phyloP scores from a whole-genome alignment of 1,139 yeast species.

The Zygoascus hellenicus region DNA sequence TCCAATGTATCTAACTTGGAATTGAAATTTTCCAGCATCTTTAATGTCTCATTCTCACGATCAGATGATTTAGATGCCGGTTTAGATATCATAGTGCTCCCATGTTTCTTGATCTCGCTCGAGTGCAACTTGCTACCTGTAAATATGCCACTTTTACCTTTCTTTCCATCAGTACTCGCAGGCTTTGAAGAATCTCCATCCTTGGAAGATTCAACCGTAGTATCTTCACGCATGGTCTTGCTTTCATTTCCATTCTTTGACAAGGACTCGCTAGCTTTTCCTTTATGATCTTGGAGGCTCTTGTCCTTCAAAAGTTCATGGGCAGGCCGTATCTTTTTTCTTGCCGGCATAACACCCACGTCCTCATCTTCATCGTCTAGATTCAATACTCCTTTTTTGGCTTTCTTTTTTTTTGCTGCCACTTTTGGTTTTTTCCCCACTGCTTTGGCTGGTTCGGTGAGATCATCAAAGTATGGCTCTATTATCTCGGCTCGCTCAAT shows the following conservation, averaged over 20 bases:
- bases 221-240: constrained; percentile 21
- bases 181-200: background rate
- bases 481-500: constrained; percentile 42
- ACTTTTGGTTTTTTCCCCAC: constrained; percentile 6
- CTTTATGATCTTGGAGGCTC: constrained; percentile 10
- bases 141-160: background rate
- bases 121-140: background rate
- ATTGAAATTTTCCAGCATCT: constrained; percentile 11
- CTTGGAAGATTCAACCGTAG: constrained; percentile 18
- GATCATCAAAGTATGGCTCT: constrained; percentile 48
- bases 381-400: constrained; percentile 24
- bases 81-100: background rate
- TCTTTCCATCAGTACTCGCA: background rate
- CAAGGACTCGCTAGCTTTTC: constrained; percentile 7
- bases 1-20: constrained; percentile 1
- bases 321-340: constrained; percentile 43
- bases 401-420: constrained; percentile 10
- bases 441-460: constrained; percentile 22
- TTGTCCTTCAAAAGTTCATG: constrained; percentile 37
- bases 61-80: constrained; percentile 34
- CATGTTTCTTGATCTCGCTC: background rate
- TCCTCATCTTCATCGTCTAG: constrained; percentile 36
- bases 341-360: constrained; percentile 12
- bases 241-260: background rate
- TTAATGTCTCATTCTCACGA: constrained; percentile 36